These are phyloP conservation scores for Porcisia hertigi DNA, from an alignment of 208 protist genomes.

Conservation along the genomic window DNA sequence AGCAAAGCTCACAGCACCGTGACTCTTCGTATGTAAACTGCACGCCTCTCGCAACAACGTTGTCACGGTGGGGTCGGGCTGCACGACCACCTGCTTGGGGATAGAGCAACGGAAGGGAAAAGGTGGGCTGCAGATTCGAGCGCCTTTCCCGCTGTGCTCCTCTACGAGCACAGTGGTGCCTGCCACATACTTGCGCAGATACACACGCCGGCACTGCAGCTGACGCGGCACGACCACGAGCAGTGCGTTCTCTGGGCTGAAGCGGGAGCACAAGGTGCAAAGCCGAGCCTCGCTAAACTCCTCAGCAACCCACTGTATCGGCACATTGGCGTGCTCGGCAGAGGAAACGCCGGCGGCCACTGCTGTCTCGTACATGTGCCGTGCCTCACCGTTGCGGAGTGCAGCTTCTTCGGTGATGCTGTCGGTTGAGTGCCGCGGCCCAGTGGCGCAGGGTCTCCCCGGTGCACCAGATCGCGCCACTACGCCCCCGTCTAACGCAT, in stretches of 20 bases:
- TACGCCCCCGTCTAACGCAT: not conserved
- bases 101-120: constrained; percentile 57
- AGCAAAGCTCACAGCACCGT: constrained; percentile 34
- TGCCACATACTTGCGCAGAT: constrained; percentile 59
- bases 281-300: constrained; percentile 49
- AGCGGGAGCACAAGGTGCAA: constrained; percentile 37
- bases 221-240: constrained; percentile 63
- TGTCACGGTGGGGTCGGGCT: constrained; percentile 44
- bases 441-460: not conserved
- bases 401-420: constrained; percentile 1
- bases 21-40: constrained; percentile 36
- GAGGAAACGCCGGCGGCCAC: constrained; percentile 55
- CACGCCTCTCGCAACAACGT: constrained; percentile 49
- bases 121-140: constrained; percentile 28
- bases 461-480: not conserved
- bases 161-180: constrained; percentile 62
- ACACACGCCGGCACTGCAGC: constrained; percentile 54
- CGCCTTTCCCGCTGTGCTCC: constrained; percentile 35
- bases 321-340: constrained; percentile 48
- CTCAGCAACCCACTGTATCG: constrained; percentile 73
- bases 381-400: constrained; percentile 16
- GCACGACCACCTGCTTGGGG: constrained; percentile 31
- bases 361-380: constrained; percentile 38
- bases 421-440: not conserved
- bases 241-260: constrained; percentile 64